These are phyloP conservation scores for Termitomyces sp. DNA, from an alignment of 768 basidiomycete genomes.

Conservation along the genomic window DNA sequence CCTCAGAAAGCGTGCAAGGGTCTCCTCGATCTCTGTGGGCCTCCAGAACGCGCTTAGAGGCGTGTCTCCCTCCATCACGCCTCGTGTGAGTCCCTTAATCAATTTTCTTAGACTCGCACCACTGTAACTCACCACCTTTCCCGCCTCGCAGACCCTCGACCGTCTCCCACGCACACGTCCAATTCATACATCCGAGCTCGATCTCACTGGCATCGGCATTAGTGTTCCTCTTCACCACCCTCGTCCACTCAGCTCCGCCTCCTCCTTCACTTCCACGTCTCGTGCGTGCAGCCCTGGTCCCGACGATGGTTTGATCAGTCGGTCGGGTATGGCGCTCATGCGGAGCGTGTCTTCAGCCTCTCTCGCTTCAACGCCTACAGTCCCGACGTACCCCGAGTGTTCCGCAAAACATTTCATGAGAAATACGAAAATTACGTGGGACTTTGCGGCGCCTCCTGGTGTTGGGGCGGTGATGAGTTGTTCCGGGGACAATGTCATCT, in stretches of 20 bases:
- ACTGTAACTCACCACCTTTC: neutral
- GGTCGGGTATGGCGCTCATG: constrained; percentile 22
- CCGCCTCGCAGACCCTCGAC: neutral
- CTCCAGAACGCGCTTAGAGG: neutral
- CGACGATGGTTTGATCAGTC: constrained; percentile 16
- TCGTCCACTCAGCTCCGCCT: constrained; percentile 18
- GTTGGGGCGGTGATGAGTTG: constrained; percentile 29
- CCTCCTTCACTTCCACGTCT: constrained; percentile 20
- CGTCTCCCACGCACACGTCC: neutral
- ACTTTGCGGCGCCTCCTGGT: neutral
- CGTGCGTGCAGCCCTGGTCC: constrained; percentile 19
- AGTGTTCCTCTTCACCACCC: constrained; percentile 1
- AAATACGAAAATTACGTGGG: constrained; percentile 9
- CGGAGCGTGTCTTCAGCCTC: constrained; percentile 28
- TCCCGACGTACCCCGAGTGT: constrained; percentile 26
- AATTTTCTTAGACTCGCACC: neutral
- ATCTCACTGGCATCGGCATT: neutral
- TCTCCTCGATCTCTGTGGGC: constrained; percentile 16
- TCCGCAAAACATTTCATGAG: constrained; percentile 29
- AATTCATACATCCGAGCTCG: neutral
- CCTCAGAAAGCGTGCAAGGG: constrained; percentile 25
- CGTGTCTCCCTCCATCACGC: neutral
- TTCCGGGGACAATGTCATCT: constrained; percentile 37
- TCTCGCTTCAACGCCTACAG: constrained; percentile 14
- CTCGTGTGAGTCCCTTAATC: neutral